Conservation (phyloP, 139 green algal species). For the Pleodorina starrii region DNA sequence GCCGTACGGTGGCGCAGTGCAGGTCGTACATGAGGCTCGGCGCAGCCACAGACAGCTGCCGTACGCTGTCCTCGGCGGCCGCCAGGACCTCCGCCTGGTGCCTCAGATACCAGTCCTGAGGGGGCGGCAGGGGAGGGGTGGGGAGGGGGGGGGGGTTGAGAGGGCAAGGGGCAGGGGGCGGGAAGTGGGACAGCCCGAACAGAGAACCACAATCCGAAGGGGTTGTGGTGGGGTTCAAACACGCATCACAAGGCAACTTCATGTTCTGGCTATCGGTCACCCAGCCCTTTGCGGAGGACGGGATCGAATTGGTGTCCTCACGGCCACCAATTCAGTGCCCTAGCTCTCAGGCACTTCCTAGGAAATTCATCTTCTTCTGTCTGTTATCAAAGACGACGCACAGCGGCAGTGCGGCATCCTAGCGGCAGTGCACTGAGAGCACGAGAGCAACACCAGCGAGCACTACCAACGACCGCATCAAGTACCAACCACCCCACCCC, state of each 20-base stretch:
- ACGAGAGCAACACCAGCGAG: neutral
- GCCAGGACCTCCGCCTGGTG: slow-evolving; percentile 4
- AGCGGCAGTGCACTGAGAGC: neutral
- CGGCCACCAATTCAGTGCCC: too few relatives aligned
- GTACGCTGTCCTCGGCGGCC: neutral
- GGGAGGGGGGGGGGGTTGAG: neutral
- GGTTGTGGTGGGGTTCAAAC: too few relatives aligned
- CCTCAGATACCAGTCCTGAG: slow-evolving; percentile 29
- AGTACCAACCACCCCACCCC: neutral
- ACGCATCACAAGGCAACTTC: too few relatives aligned
- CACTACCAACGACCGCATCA: neutral
- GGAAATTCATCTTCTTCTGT: too few relatives aligned
- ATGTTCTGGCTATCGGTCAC: too few relatives aligned
- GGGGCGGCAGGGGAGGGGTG: neutral
- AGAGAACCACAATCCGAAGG: neutral
- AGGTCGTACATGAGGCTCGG: slow-evolving; percentile 33
- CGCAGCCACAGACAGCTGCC: neutral
- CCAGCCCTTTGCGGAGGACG: too few relatives aligned
- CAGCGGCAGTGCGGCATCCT: neutral
- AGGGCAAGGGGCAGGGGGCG: too few relatives aligned
- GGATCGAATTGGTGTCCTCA: too few relatives aligned
- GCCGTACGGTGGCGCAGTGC: slow-evolving; percentile 29
- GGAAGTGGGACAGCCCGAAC: neutral
- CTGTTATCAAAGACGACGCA: too few relatives aligned
- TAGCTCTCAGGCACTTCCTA: too few relatives aligned